Base-by-base conservation (phyloP, 202 grass and related monocot species). In the Musa balbisiana region DNA sequence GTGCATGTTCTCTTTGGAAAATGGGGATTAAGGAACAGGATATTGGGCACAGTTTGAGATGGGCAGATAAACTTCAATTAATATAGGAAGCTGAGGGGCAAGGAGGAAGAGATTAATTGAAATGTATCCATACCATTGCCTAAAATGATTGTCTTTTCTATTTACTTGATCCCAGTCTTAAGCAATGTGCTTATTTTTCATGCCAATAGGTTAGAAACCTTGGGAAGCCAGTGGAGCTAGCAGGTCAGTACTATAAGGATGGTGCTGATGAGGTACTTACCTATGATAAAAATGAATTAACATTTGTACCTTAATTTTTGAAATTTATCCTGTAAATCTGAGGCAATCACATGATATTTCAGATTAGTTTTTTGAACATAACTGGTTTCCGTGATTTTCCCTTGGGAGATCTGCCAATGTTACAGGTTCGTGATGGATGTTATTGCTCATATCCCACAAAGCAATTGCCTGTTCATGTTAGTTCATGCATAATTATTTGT, bases 311-410 rank as follows among this genome's bases (percentile, higher is more conserved):
- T 71, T 73, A 67, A 29, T 70, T 33, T 72, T 71, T 64, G 53
- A 33, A 15, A 71, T 67, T 76, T 80, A 10, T 76, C 69, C 52
- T 77, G 54, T 24, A 62, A 86, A 50, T 76, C 83, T 67, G 78
- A 63, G 75, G 79, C 55, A 72, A 66, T 83, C 72, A 77, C 58
- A 53, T 71, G 63, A 11, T 25, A 54, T 78, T 73, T 81, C 80
- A 99, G 95, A 85, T 99, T 83, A 99, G 95, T 72, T 99, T 99
- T 85, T 87, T 99, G 83, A 99, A 94, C 86, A 94, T 99, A 86
- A 99, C 95, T 72, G 95, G 95, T 66, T 99, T 99, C 80, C 91
- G 95, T 51, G 95, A 93, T 85, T 99, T 99, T 72, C 91, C 95
- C 27, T 77, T 99, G 83, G 91, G 91, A 76, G 95, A 99, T 91